Base-by-base conservation (phyloP, 2,329 filamentous ascomycete genomes). In the Cladophialophora chaetospira region DNA sequence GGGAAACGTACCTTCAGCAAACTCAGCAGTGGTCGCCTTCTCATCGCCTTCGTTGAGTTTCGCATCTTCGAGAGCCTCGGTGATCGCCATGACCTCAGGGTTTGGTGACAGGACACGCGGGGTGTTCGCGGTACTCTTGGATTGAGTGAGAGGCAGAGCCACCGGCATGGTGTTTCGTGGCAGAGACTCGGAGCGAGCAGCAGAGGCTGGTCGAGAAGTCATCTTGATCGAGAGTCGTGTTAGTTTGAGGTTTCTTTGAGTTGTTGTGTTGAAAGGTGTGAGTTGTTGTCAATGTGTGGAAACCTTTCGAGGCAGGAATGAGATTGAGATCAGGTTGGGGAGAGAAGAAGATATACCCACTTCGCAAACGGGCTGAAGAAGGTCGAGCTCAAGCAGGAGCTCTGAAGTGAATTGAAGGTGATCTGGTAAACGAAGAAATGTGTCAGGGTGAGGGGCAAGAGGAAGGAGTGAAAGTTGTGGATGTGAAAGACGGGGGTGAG, bases 201-300 rank as follows among this genome's bases (percentile, higher is more conserved):
- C 50, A 4, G 51, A 38, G 13, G 51, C 28, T 9, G 51, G 44
- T 11, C 38, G 28, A 5, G 55, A 54, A 3, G 55, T 17, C 55
- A 58, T 58, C 28, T n/a, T 42, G 8, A n/a, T n/a, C n/a, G n/a
- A n/a, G n/a, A n/a, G n/a, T n/a, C n/a, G n/a, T n/a, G n/a, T n/a
- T n/a, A n/a, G n/a, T n/a, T 28, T 19, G 40, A 31, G 5, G 15
- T 46, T 42, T 23, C 17, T 42, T 43, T 19, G 36, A 19, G 36
- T 11, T 40, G 36, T 19, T 15, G 17, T 40, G 17, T 19, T 19
- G 13, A n/a, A n/a, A n/a, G n/a, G n/a, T n/a, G 10, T 40, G 36
- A 40, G 17, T 11, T 40, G 10, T 40, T 15, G 36, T 40, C 15
- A 40, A 6, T 8, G 36, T 40, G 36, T 40, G 4, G 15, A 26